Evolutionary conservation across 441 rosid genomes (phyloP), one percentile per base, ranked within the genome.

Genomic region (Sinapis alba): DNA sequence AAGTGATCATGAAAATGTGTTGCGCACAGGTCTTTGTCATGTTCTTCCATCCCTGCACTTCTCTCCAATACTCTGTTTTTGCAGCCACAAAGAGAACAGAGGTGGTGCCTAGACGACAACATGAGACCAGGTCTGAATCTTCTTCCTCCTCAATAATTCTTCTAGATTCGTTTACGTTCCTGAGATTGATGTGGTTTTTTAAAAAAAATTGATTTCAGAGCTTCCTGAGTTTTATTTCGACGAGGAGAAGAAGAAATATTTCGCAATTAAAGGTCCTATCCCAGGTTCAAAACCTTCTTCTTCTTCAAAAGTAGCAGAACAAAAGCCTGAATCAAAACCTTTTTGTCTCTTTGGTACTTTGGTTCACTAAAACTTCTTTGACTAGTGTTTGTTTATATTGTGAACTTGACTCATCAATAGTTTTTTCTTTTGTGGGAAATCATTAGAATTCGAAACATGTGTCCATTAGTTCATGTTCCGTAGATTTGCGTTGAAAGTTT

Each of bases 31-130:
- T 88, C 61, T 92, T 23, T 95, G 99, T 81, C 96, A 90, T 69
- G 77, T 92, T 73, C 80, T 95, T 85, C 97, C 99, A 70, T 89
- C 98, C 24, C 84, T 89, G 81, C 81, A 84, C 88, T 83, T 92
- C 99, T 67, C 97, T 92, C 75, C 89, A 83, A 26, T 92, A 91
- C 78, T 95, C 99, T 65, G 83, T 95, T 61, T 90, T 86, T 83
- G 96, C 96, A 56, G 89, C 96, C 80, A 86, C 86, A 82, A 57
- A 38, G 45, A 38, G 45, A 38, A 38, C 45, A 38, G n/a, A 38
- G 45, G 45, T 11, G 6, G 15, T 3, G 45, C 45, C 45, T 38
- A 38, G 45, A 38, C 45, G 45, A 38, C 45, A 38, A 38, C 45
- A 38, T 11, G 4, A 38, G 45, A 12, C 45, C 45, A 38, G 45